Percentiles rank a stretch among this genome's conserved stretches.
Conservation (phyloP, 768 basidiomycete species). For the Mycena leptocephala region DNA sequence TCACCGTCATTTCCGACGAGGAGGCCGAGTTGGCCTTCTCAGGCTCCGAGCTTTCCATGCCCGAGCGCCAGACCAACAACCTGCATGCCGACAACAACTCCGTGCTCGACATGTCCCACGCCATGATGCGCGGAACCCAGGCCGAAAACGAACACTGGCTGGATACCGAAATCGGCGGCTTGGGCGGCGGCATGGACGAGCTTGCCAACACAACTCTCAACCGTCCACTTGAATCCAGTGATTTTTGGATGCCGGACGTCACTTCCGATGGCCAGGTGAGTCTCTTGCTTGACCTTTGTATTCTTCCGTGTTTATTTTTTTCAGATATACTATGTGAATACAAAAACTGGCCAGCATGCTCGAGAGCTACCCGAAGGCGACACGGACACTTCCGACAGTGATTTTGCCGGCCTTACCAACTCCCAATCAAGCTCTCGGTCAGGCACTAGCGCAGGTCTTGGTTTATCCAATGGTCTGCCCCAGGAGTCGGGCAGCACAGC, state of each 20-base stretch:
- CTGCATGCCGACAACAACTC: slow-evolving; percentile 47
- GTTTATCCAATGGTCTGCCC: slow-evolving; percentile 58
- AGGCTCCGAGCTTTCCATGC: slow-evolving; percentile 62
- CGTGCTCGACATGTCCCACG: slow-evolving; percentile 66
- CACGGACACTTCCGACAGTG: slow-evolving; percentile 74
- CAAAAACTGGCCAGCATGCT: slow-evolving; percentile 86
- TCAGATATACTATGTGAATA: slow-evolving; percentile 97
- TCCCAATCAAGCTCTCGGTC: slow-evolving; percentile 73
- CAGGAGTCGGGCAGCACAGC: slow-evolving; percentile 54
- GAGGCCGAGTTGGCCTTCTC: slow-evolving; percentile 82
- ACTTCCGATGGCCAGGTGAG: slow-evolving; percentile 88
- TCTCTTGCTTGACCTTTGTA: slow-evolving; percentile 22
- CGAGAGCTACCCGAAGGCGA: slow-evolving; percentile 90
- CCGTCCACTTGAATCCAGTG: slow-evolving; percentile 67
- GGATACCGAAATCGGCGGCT: slow-evolving; percentile 59
- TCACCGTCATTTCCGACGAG: slow-evolving; percentile 82
- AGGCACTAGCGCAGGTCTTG: slow-evolving; percentile 68
- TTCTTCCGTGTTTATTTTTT: neutral
- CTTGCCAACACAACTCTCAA: slow-evolving; percentile 44
- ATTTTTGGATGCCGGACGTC: slow-evolving; percentile 94
- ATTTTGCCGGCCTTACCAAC: slow-evolving; percentile 70
- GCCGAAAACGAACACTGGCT: slow-evolving; percentile 73
- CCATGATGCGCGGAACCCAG: slow-evolving; percentile 61
- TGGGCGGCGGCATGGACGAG: slow-evolving; percentile 53
- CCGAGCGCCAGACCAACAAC: slow-evolving; percentile 45